Conservation (phyloP, 176 grass and related monocot species). For the Hsuehochloa calcarea region DNA sequence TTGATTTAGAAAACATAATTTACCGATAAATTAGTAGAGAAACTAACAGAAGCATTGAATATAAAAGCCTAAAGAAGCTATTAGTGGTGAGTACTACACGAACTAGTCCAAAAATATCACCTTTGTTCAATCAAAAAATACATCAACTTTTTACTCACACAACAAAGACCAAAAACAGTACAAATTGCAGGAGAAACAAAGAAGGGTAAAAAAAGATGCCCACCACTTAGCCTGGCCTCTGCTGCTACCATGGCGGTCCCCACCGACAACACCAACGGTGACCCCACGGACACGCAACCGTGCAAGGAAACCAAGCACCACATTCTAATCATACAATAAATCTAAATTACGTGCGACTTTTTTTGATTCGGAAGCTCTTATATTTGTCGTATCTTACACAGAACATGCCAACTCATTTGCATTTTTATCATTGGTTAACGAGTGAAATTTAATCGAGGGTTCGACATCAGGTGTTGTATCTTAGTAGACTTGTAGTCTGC, state of each 20-base stretch:
- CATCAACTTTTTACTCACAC: not conserved
- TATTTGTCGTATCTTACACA: too few relatives aligned
- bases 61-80: not conserved
- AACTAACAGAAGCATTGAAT: not conserved
- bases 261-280: not conserved
- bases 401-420: too few relatives aligned
- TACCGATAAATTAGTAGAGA: not conserved
- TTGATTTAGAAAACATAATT: not conserved
- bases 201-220: not conserved
- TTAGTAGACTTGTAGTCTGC: too few relatives aligned
- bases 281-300: not conserved
- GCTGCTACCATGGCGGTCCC: not conserved
- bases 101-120: not conserved
- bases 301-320: constrained; percentile 18
- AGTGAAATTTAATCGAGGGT: too few relatives aligned
- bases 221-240: not conserved
- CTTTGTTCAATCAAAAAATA: not conserved
- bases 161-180: not conserved
- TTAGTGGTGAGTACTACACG: not conserved
- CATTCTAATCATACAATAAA: not conserved
- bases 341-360: too few relatives aligned
- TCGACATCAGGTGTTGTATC: too few relatives aligned
- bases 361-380: too few relatives aligned
- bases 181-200: not conserved
- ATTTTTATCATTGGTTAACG: too few relatives aligned